Conservation (phyloP, 108 stramenopile genomes). For the Cyclotella baltica region DNA sequence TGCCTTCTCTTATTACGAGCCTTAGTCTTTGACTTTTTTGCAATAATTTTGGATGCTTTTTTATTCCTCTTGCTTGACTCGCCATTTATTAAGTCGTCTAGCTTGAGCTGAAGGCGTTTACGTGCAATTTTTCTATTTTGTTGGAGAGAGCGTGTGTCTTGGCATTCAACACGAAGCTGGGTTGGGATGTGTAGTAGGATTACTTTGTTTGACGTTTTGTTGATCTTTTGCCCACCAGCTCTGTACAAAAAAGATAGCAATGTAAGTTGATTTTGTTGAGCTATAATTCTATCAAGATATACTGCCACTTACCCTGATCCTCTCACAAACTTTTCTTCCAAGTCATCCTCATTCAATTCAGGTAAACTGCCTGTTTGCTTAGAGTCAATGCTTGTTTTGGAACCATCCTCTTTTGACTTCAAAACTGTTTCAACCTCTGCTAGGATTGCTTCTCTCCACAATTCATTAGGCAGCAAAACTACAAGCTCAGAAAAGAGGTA, state of each 20-base stretch:
- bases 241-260: constrained; percentile 1
- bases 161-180: constrained; percentile 77
- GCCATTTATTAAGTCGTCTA: constrained; percentile 87
- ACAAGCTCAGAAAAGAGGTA: constrained; percentile 73
- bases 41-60: constrained; percentile 62
- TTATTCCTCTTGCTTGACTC: constrained; percentile 55
- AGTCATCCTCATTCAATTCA: constrained; percentile 51
- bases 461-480: constrained; percentile 60
- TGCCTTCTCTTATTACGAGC: constrained; percentile 63
- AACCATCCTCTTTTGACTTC: constrained; percentile 11
- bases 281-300: not conserved
- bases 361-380: constrained; percentile 7
- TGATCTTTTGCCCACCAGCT: constrained; percentile 88
- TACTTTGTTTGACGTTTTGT: constrained; percentile 89
- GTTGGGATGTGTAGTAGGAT: constrained; percentile 83
- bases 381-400: not conserved
- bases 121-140: constrained; percentile 92
- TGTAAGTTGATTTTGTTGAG: constrained; percentile 1
- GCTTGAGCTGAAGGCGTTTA: constrained; percentile 75
- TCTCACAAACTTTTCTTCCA: constrained; percentile 83
- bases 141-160: constrained; percentile 88
- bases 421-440: constrained; percentile 56
- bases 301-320: constrained; percentile 69
- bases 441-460: constrained; percentile 58
- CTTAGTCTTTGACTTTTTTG: constrained; percentile 79